Base-by-base conservation (phyloP, 2,329 filamentous ascomycete genomes). In the Lachnellula hyalina region DNA sequence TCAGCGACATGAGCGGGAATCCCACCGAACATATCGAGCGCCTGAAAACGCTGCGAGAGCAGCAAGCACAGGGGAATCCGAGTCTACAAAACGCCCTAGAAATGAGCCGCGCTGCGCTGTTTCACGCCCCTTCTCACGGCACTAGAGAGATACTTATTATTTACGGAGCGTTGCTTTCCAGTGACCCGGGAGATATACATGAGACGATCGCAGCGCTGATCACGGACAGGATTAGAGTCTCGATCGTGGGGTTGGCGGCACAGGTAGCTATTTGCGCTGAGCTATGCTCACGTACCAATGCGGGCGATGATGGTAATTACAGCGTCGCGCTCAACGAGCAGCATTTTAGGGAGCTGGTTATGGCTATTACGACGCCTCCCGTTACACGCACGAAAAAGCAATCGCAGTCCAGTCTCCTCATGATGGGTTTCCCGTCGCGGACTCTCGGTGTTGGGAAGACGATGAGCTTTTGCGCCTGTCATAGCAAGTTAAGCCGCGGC, bases 401-500 rank as follows among this genome's bases (percentile, higher is more conserved):
- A 64, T 78, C 76, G 57, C 78, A 78, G 8, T 79, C 83, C 1
- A 84, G 81, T 52, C 76, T 99, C 41, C 81, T 99, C 25, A 95
- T 96, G 89, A 99, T 99, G 93, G 94, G 94, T 4, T 99, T 99
- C 67, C 94, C 94, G 0, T 95, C 90, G 5, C 83, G 92, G 38
- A 88, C 87, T 2, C 83, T 94, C 5, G 89, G 90, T 51, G 78
- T 84, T 2, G 77, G 77, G 23, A 76, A 78, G 47, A 80, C 85
- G 5, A 75, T 80, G 51, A 91, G 87, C 56, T 83, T 94, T 58
- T 99, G 94, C 70, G 91, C 92, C 5, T 99, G 94, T 68, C 93
- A 97, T 72, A 90, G 89, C 62, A 84, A 85, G 59, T 84, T 93
- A 15, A 86, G 82, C 19, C 79, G 88, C 49, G 90, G 94, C 53